phyloP scores from a whole-genome alignment of 2,329 filamentous ascomycete species.

The Chrysosphaeria jannelii region DNA sequence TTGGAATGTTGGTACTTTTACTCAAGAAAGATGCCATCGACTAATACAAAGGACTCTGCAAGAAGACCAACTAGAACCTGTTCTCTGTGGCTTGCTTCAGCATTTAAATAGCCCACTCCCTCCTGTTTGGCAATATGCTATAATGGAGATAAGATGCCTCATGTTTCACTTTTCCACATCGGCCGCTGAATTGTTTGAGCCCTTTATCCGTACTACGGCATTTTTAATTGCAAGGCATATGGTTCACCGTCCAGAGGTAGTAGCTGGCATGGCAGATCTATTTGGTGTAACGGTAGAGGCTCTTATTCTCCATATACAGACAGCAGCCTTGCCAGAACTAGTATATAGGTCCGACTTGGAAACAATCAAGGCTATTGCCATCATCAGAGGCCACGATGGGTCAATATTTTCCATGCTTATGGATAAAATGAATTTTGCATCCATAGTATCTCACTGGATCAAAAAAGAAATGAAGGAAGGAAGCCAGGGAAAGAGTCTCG shows the following conservation, averaged over 20 bases:
- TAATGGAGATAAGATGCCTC: slow-evolving; percentile 16
- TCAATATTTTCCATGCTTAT: slow-evolving; percentile 26
- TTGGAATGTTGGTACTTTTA: slow-evolving; percentile 3
- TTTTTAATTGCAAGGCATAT: slow-evolving; percentile 62
- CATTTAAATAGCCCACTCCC: slow-evolving; percentile 2
- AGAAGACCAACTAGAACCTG: slow-evolving; percentile 4
- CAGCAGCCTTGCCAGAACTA: slow-evolving; percentile 59
- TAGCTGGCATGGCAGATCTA: slow-evolving; percentile 50
- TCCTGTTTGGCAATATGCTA: slow-evolving; percentile 3
- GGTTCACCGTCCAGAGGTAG: slow-evolving; percentile 49
- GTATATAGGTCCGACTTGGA: slow-evolving; percentile 42
- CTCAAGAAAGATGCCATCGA: too few species aligned
- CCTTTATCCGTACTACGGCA: slow-evolving; percentile 70
- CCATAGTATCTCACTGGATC: slow-evolving; percentile 17
- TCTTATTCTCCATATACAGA: slow-evolving; percentile 47
- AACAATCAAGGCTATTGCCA: slow-evolving; percentile 43
- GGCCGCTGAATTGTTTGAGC: slow-evolving; percentile 40
- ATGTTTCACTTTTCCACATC: slow-evolving; percentile 26
- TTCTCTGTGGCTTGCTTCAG: slow-evolving; percentile 3
- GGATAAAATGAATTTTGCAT: slow-evolving; percentile 23
- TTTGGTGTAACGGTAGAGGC: slow-evolving; percentile 45
- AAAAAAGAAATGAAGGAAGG: too few species aligned
- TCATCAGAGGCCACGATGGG: slow-evolving; percentile 33
- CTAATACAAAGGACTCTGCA: too few species aligned
- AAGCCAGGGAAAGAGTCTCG: too few species aligned